Base-by-base conservation (phyloP, 495 filamentous ascomycete genomes). In the Hypomontagnella monticulosa region DNA sequence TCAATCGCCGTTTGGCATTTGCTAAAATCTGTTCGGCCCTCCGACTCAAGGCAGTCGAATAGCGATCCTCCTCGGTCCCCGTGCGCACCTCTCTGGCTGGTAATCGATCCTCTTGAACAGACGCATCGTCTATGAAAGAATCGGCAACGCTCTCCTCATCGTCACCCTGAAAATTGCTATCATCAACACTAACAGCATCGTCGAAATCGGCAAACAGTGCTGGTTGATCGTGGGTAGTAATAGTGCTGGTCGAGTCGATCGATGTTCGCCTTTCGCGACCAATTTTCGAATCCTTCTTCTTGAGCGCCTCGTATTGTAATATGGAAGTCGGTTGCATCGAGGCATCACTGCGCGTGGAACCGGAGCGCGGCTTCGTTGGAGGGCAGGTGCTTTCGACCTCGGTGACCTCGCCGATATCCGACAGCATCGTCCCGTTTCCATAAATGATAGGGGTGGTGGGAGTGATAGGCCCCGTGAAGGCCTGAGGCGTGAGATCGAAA, bases 1-100 rank as follows among this genome's bases (percentile, higher is more conserved):
- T 92, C 40, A 97, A 78, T 66, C 93, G 83, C 74, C 85, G 88
- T 77, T 97, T 97, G 27, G 93, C 93, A 77, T 96, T 96, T 34
- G 92, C 91, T 41, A 97, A 80, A 72, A 97, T 97, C 59, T 91
- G 80, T 73, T 97, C 93, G 9, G 93, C 93, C 69, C 91, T 83
- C 60, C 87, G 88, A 71, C 91, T 95, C 72, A 97, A 87, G 10
- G 84, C 87, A 43, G 88, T 89, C 20, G 91, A 90, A 65, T 87
- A 85, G 36, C 60, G 61, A 11, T 74, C 73, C 37, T 69, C 59
- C 10, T 30, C 40, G 34, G n/a, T 20, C 8, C 18, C 46, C 6
- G 50, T 55, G 20, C 51, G 60, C 10, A 37, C 48, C 34, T 67
- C 56, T 34, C 54, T 49, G 33, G 42, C 52, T 40, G 59, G 14